phyloP scores from a whole-genome alignment of 768 basidiomycete species.

The Tulasnella sp. region DNA sequence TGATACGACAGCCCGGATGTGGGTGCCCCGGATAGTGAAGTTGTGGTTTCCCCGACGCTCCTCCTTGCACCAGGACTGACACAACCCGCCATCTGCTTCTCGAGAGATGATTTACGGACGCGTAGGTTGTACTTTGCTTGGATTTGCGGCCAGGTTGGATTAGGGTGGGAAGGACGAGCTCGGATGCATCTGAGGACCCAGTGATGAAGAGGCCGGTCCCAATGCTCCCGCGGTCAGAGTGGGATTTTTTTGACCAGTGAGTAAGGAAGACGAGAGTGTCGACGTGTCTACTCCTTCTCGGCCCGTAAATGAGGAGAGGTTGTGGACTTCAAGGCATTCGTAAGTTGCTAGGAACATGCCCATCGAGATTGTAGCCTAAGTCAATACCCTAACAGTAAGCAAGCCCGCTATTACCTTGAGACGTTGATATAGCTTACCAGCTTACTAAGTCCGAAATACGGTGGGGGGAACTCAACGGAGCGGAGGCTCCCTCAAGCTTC shows the following conservation, averaged over 20 bases:
- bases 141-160: conserved; percentile 39
- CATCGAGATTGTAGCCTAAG: conserved; percentile 82
- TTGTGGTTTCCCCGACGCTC: conserved; percentile 94
- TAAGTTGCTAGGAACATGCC: conserved; percentile 89
- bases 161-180: conserved; percentile 41
- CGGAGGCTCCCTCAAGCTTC: conserved; percentile 89
- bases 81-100: conserved; percentile 92
- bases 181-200: conserved; percentile 45
- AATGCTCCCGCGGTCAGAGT: conserved; percentile 41
- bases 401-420: background rate
- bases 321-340: conserved; percentile 69
- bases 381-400: background rate
- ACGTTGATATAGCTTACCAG: conserved; percentile 56
- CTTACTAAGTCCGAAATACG: conserved; percentile 86
- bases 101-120: conserved; percentile 60
- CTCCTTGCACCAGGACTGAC: conserved; percentile 94
- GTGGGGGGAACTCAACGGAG: conserved; percentile 83
- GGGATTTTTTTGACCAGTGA: conserved; percentile 30
- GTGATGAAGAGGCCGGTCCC: conserved; percentile 53
- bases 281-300: conserved; percentile 76
- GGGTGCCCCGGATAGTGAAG: conserved; percentile 90
- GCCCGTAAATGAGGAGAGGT: conserved; percentile 73
- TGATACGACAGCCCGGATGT: conserved; percentile 93
- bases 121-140: conserved; percentile 40
- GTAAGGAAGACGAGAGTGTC: conserved; percentile 51